These are phyloP conservation scores for Zea mays DNA, from an alignment of 176 grass and related monocot species.

Conservation along the genomic window DNA sequence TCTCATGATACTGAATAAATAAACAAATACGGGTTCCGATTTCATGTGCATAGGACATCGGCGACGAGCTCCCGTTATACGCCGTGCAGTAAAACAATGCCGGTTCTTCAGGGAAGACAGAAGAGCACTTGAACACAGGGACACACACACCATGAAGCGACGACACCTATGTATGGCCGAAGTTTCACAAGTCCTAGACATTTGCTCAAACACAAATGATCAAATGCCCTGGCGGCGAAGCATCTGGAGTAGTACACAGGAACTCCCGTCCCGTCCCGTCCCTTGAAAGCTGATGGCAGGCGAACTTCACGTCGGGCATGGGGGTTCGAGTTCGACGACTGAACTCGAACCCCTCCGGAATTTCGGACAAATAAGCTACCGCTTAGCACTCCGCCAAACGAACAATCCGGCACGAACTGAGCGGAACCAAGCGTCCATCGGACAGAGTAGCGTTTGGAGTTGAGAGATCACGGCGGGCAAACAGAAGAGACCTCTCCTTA, in stretches of 20 bases:
- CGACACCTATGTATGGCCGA: neutral
- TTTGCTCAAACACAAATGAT: neutral
- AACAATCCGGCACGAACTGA: neutral
- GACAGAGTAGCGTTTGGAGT: neutral
- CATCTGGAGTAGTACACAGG: neutral
- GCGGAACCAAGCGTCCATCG: neutral
- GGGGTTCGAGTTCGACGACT: neutral
- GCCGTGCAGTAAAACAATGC: neutral
- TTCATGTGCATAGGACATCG: neutral
- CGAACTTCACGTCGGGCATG: neutral
- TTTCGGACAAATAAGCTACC: neutral
- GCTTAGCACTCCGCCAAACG: neutral
- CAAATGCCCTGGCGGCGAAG: neutral
- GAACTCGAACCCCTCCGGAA: neutral
- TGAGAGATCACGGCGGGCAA: neutral
- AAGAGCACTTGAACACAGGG: neutral
- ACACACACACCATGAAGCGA: neutral
- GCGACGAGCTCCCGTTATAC: neutral
- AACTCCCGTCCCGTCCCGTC: neutral
- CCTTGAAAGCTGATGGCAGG: neutral
- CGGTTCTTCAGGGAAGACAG: neutral
- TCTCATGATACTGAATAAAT: neutral
- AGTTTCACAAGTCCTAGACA: neutral
- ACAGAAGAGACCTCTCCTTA: constrained; percentile 1
- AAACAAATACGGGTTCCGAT: neutral